phyloP scores from a whole-genome alignment of 202 grass and related monocot species.

The Cymbopogon flexuosus region DNA sequence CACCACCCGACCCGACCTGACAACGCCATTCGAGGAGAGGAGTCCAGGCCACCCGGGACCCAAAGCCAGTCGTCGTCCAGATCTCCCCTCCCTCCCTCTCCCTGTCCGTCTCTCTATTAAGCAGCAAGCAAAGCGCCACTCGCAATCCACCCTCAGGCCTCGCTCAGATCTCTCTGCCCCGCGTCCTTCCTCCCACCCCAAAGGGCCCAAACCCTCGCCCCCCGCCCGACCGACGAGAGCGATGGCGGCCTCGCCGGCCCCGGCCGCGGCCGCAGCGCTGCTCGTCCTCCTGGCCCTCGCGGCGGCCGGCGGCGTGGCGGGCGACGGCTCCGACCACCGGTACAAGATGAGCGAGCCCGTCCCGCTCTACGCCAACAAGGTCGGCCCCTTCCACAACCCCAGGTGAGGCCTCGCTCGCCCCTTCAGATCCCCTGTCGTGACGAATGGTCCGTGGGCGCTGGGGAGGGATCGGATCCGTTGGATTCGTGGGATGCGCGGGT shows the following conservation, averaged over 20 bases:
- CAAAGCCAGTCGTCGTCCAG: neutral
- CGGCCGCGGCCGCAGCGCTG: slow-evolving; percentile 39
- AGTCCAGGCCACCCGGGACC: neutral
- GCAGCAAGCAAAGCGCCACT: slow-evolving; percentile 31
- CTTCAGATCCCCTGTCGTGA: slow-evolving; percentile 20
- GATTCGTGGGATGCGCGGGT: slow-evolving; percentile 9
- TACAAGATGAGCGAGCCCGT: slow-evolving; percentile 70
- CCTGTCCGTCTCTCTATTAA: slow-evolving; percentile 34
- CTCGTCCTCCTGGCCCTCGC: slow-evolving; percentile 47
- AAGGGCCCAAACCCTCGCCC: neutral
- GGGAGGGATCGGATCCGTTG: neutral
- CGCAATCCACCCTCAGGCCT: neutral
- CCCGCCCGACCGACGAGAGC: slow-evolving; percentile 6
- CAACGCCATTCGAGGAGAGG: slow-evolving; percentile 16
- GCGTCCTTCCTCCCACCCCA: neutral
- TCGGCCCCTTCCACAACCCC: slow-evolving; percentile 94
- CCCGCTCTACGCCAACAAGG: slow-evolving; percentile 92
- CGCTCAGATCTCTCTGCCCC: slow-evolving; percentile 39
- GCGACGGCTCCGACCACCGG: slow-evolving; percentile 76
- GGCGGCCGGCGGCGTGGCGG: slow-evolving; percentile 54
- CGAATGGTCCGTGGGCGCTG: neutral
- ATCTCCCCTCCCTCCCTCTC: neutral
- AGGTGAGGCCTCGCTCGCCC: slow-evolving; percentile 44
- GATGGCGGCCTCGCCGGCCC: slow-evolving; percentile 39
- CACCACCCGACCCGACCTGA: slow-evolving; percentile 34